Conservation (phyloP, 306 rosid genomes). For the Casuarina glauca region DNA sequence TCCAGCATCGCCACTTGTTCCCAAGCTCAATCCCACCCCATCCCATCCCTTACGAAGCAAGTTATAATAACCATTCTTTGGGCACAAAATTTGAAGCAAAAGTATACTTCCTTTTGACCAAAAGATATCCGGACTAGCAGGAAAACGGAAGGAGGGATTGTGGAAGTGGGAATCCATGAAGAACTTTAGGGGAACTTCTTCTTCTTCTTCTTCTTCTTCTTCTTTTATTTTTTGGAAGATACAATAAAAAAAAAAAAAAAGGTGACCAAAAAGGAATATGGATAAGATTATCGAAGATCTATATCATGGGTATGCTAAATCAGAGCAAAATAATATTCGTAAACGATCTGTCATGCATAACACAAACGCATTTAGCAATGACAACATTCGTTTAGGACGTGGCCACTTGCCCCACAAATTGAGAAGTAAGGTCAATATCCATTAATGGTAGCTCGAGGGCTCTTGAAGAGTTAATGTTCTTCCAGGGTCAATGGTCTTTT, state of each 20-base stretch:
- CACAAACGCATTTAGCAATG: conserved; percentile 21
- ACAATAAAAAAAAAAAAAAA: background rate
- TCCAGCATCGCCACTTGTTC: conserved; percentile 1
- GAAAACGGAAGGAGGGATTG: no score
- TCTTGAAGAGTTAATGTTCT: conserved; percentile 14
- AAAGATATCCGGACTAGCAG: no score
- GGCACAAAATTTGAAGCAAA: background rate
- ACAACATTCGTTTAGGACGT: conserved; percentile 28
- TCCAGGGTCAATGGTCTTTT: conserved; percentile 27
- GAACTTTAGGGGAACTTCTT: no score
- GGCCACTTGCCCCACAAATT: conserved; percentile 28
- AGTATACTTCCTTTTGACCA: background rate
- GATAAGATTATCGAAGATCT: background rate
- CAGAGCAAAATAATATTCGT: background rate
- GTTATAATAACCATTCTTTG: background rate
- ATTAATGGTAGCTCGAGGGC: conserved; percentile 28
- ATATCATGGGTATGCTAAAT: background rate
- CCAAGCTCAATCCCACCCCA: no score
- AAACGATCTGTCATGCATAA: conserved; percentile 2
- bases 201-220: no score
- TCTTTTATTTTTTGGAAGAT: no score
- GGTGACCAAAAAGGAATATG: background rate
- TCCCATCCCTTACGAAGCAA: no score
- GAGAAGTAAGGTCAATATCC: conserved; percentile 38
- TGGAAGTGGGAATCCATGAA: no score